These are phyloP conservation scores for Jasminum sambac DNA, from an alignment of 257 asterid species.

Conservation along the genomic window DNA sequence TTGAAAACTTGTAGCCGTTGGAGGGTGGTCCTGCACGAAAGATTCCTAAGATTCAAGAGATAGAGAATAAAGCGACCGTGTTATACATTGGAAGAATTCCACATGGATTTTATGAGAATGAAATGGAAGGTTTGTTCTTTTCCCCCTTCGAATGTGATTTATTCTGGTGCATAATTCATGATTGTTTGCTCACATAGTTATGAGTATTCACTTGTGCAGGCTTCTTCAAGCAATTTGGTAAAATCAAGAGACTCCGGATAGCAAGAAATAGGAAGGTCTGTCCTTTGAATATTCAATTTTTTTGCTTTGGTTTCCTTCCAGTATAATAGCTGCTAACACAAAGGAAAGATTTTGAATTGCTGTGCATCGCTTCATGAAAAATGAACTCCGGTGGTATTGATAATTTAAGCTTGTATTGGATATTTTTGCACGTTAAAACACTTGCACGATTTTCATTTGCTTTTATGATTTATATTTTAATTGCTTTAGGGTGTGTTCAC, in stretches of 20 bases:
- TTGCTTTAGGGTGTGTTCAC: no score
- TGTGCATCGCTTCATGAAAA: background rate
- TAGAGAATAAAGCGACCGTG: constrained; percentile 61
- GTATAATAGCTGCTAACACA: background rate
- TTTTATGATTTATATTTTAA: no score
- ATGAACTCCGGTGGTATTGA: background rate
- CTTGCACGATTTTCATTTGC: no score
- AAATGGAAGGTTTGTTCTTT: constrained; percentile 80
- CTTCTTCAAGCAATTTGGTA: constrained; percentile 89
- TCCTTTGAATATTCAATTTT: constrained; percentile 4
- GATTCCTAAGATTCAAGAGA: constrained; percentile 40
- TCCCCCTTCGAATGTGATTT: background rate
- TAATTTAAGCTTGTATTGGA: background rate
- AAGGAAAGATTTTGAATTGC: constrained; percentile 1
- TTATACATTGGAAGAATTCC: constrained; percentile 93
- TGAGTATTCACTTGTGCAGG: constrained; percentile 44
- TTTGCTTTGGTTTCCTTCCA: no score
- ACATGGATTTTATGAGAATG: constrained; percentile 92
- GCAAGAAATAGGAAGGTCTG: constrained; percentile 92
- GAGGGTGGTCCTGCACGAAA: constrained; percentile 73
- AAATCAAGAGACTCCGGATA: constrained; percentile 76
- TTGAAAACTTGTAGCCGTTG: constrained; percentile 48
- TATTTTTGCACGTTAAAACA: background rate
- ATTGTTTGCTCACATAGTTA: no score
- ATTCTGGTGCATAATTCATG: background rate